A percentile compares a stretch with the other conserved stretches of the same genome.
These are phyloP conservation scores for Ustulina deusta DNA, from an alignment of 2,329 filamentous ascomycete species.

Conservation along the genomic window DNA sequence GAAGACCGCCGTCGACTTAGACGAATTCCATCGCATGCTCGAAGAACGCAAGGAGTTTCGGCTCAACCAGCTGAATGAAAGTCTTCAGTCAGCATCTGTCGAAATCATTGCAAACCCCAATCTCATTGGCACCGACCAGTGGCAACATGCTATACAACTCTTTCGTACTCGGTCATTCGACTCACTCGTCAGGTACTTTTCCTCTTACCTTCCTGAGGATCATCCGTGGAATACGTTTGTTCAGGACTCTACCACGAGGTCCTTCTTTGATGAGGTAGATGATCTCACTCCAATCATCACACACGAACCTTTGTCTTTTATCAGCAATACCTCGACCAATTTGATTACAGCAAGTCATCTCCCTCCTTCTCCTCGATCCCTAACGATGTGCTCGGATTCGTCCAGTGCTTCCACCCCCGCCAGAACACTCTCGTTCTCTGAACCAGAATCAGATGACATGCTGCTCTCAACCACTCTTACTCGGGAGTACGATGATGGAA, in stretches of 20 bases:
- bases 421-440: constrained; percentile 65
- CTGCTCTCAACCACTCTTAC: constrained; percentile 50
- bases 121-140: constrained; percentile 69
- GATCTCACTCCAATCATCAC: constrained; percentile 57
- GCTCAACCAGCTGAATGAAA: constrained; percentile 66
- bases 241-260: constrained; percentile 49
- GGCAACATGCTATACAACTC: constrained; percentile 69
- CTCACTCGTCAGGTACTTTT: constrained; percentile 70
- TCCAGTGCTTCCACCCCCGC: constrained; percentile 59
- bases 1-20: constrained; percentile 60
- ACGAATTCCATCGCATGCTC: constrained; percentile 67
- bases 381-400: constrained; percentile 61
- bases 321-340: constrained; percentile 35
- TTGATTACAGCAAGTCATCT: constrained; percentile 51
- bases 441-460: constrained; percentile 60
- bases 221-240: constrained; percentile 57
- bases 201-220: constrained; percentile 67
- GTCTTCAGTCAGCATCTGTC: constrained; percentile 67
- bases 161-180: constrained; percentile 70
- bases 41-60: constrained; percentile 66
- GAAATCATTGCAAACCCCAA: constrained; percentile 71
- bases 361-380: constrained; percentile 62
- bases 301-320: constrained; percentile 58
- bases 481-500: constrained; percentile 57
- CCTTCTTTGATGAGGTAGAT: constrained; percentile 58